These are phyloP conservation scores for Solanum etuberosum DNA, from an alignment of 257 asterid genomes.

Conservation along the genomic window DNA sequence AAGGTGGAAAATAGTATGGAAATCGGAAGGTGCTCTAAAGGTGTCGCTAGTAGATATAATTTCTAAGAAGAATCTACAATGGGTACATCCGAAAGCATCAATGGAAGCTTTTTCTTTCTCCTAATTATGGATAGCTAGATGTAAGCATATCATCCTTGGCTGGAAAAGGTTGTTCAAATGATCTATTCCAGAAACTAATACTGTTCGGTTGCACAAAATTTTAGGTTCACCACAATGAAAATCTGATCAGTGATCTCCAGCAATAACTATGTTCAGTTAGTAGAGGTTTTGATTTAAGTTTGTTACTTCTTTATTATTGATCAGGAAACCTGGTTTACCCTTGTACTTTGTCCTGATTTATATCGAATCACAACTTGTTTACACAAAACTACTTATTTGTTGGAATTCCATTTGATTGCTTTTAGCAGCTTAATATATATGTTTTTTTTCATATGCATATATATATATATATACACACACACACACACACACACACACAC, in stretches of 20 bases:
- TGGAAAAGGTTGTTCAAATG: not conserved
- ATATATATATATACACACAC: too few species aligned
- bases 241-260: not conserved
- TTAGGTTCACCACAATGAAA: not conserved
- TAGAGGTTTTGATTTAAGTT: not conserved
- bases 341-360: not conserved
- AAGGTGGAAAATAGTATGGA: not conserved
- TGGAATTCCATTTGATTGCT: not conserved
- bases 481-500: not conserved
- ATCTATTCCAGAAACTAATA: not conserved
- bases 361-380: not conserved
- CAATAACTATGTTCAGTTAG: not conserved
- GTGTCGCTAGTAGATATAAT: not conserved
- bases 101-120: not conserved
- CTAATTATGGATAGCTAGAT: not conserved
- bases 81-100: not conserved
- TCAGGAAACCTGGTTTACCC: not conserved
- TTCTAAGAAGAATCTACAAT: not conserved
- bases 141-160: not conserved
- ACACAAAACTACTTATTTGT: not conserved
- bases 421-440: not conserved
- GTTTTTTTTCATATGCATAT: not conserved
- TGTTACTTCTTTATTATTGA: not conserved
- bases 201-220: not conserved
- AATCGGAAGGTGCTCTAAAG: not conserved